Conservation (phyloP, 352 stramenopile genomes). For the Saprolegnia parasitica region DNA sequence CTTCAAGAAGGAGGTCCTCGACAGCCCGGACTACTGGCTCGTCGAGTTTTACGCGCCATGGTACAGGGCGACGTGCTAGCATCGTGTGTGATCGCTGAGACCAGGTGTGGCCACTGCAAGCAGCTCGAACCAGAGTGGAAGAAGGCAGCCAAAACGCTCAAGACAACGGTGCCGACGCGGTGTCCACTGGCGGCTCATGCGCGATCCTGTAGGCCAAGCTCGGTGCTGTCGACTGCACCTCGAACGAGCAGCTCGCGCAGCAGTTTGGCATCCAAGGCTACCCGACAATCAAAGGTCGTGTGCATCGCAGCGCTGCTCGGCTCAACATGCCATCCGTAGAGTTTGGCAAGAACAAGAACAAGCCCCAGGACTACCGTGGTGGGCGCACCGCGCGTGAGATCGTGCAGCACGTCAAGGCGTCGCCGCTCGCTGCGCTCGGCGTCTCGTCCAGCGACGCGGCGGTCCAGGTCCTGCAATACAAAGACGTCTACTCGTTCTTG, state of each 20-base stretch:
- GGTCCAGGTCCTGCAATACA: conserved; percentile 47
- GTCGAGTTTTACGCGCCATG: conserved; percentile 93
- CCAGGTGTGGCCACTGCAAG: conserved; percentile 90
- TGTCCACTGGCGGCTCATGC: too few species aligned
- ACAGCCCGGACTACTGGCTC: conserved; percentile 82
- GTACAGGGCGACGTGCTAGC: conserved; percentile 37
- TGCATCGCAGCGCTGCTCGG: neutral
- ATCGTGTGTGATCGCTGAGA: too few species aligned
- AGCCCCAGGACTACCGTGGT: conserved; percentile 62
- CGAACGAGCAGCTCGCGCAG: conserved; percentile 54
- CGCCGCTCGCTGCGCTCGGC: conserved; percentile 54
- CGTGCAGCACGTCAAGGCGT: conserved; percentile 67
- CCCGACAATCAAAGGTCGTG: conserved; percentile 68
- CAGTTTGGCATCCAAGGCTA: conserved; percentile 76
- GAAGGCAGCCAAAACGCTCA: conserved; percentile 78
- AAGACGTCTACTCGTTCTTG: conserved; percentile 54
- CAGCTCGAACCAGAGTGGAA: conserved; percentile 87
- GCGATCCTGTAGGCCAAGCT: conserved; percentile 46
- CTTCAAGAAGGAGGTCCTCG: conserved; percentile 76
- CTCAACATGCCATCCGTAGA: conserved; percentile 33
- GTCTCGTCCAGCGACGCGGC: conserved; percentile 39
- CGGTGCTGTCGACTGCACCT: conserved; percentile 61
- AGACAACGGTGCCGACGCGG: conserved; percentile 46
- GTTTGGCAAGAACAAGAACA: conserved; percentile 78
- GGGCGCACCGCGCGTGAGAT: conserved; percentile 59